Conservation (phyloP, 139 green algal species). For the Diplosphaera chodatii region DNA sequence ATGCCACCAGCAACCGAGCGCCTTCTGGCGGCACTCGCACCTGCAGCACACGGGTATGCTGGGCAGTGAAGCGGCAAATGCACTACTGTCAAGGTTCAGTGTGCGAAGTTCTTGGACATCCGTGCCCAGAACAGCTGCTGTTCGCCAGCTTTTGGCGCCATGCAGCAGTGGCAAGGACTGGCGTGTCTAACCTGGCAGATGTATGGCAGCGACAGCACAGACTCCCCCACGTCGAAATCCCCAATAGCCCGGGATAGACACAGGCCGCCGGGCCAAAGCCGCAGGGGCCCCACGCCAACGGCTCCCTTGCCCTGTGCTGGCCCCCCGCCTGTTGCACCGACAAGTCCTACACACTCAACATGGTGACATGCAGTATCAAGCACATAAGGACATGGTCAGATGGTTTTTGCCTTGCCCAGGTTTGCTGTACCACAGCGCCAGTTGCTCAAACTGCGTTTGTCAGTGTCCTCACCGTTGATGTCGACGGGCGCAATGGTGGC, state of each 20-base stretch:
- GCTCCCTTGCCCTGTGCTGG: constrained; percentile 1
- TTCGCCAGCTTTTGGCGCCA: background rate
- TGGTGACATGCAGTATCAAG: too few relatives aligned
- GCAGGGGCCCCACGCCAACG: constrained; percentile 73
- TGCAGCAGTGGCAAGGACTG: too few relatives aligned
- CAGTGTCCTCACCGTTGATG: constrained; percentile 17
- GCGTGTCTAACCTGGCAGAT: constrained; percentile 80
- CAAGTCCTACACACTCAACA: background rate
- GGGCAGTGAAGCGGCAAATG: background rate
- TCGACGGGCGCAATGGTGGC: constrained; percentile 37
- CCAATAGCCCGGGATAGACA: constrained; percentile 79
- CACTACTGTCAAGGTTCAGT: too few relatives aligned
- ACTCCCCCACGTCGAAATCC: constrained; percentile 77
- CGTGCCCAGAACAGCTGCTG: too few relatives aligned
- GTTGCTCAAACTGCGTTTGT: too few relatives aligned
- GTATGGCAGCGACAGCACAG: constrained; percentile 75
- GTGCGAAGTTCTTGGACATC: too few relatives aligned
- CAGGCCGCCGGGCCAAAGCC: constrained; percentile 87
- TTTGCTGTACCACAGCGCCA: too few relatives aligned
- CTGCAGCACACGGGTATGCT: constrained; percentile 30
- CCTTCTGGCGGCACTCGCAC: constrained; percentile 51
- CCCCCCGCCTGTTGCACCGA: background rate
- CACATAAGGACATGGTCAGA: too few relatives aligned
- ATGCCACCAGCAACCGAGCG: constrained; percentile 72
- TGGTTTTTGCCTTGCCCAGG: constrained; percentile 7